A percentile compares a stretch with the other conserved stretches of the same genome.
phyloP scores from a whole-genome alignment of 257 asterid species.

The Scutellaria baicalensis region DNA sequence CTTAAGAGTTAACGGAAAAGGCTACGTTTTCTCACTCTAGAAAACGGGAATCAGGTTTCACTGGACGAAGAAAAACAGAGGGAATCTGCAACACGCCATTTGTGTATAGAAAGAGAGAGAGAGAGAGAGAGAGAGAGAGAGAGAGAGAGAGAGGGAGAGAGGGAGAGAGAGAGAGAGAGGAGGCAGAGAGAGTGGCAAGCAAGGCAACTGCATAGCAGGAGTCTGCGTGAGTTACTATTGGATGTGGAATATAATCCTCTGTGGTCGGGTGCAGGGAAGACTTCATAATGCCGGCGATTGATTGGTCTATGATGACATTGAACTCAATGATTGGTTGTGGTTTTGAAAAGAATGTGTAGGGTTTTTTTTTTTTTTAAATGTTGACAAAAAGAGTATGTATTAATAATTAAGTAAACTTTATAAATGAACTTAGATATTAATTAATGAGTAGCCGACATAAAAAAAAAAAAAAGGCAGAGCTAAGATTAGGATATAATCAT shows the following conservation, averaged over 20 bases:
- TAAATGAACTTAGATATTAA: too few relatives aligned
- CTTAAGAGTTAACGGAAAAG: background rate
- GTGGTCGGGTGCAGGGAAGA: background rate
- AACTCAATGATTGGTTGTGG: background rate
- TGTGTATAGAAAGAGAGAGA: background rate
- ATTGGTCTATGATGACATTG: background rate
- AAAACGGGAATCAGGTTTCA: background rate
- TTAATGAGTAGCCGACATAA: too few relatives aligned
- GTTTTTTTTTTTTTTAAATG: too few relatives aligned
- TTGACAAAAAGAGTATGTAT: too few relatives aligned
- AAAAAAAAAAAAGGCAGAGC: too few relatives aligned
- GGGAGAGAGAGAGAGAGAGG: too few relatives aligned
- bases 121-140: background rate
- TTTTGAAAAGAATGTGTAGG: too few relatives aligned
- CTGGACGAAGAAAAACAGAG: background rate
- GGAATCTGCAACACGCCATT: background rate
- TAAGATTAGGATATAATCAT: too few relatives aligned
- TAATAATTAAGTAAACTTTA: too few relatives aligned
- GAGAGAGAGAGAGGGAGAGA: too few relatives aligned
- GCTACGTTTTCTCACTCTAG: background rate
- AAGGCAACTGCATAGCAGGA: background rate
- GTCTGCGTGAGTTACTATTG: constrained; percentile 1
- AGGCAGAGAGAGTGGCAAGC: too few relatives aligned
- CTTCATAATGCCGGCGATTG: background rate
- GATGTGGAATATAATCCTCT: background rate